Percentiles rank a stretch among this genome's conserved stretches.
Evolutionary conservation across 2,329 filamentous ascomycete genomes (phyloP).

Genomic region (Alternaria viburni): DNA sequence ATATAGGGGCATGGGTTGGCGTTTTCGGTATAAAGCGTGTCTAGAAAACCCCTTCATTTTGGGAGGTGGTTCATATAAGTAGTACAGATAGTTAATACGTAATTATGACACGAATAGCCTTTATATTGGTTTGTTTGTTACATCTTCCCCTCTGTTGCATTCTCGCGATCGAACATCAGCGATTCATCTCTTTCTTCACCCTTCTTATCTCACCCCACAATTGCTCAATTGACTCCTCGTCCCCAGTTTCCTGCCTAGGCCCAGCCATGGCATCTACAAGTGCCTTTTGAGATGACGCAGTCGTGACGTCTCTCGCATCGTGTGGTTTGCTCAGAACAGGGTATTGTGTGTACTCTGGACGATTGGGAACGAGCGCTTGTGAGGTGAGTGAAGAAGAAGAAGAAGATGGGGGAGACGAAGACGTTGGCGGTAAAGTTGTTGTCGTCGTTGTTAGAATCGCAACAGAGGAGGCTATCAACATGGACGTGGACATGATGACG

Average conservation of each 20-base stretch:
- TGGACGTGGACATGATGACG: not conserved
- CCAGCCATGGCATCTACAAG: not conserved
- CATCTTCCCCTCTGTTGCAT: not conserved
- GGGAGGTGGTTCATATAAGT: not conserved
- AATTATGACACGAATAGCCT: not conserved
- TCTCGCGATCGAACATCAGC: not conserved
- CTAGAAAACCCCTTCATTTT: not conserved
- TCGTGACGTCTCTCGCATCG: not conserved
- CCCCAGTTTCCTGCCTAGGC: not conserved
- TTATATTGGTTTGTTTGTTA: not conserved
- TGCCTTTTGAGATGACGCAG: not conserved
- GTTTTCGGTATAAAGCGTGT: not conserved
- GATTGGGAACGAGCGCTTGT: not conserved
- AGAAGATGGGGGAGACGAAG: not conserved
- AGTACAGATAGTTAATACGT: not conserved
- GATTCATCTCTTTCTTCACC: not conserved
- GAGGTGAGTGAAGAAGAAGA: not conserved
- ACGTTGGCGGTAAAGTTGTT: not conserved
- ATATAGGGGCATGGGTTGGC: not conserved
- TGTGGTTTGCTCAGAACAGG: not conserved
- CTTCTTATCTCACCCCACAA: not conserved
- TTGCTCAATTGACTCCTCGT: not conserved
- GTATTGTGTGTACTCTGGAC: not conserved
- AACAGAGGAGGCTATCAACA: not conserved
- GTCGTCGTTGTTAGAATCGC: not conserved